phyloP scores from a whole-genome alignment of 2,329 filamentous ascomycete genomes.

The Pseudogymnoascus sp. region DNA sequence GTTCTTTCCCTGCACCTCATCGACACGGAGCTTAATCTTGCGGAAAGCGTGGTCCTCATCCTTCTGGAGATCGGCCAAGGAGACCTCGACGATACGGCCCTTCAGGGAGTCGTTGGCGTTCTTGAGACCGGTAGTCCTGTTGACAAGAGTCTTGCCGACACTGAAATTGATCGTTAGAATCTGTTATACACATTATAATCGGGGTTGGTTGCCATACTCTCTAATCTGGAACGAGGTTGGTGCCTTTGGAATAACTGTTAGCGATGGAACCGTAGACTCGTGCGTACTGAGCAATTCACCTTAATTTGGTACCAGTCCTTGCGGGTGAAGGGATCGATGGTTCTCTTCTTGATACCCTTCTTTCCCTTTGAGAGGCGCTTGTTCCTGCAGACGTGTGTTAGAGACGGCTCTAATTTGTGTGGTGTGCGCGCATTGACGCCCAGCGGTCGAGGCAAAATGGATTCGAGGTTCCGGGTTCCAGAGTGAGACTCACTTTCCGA shows the following conservation, averaged over 20 bases:
- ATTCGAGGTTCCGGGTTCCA: slow-evolving; percentile 11
- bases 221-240: slow-evolving; percentile 90
- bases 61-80: slow-evolving; percentile 97
- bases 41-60: slow-evolving; percentile 99
- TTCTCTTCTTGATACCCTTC: slow-evolving; percentile 99
- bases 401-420: slow-evolving; percentile 17
- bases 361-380: slow-evolving; percentile 99
- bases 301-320: slow-evolving; percentile 99
- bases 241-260: slow-evolving; percentile 49
- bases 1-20: slow-evolving; percentile 99
- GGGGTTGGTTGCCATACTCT: slow-evolving; percentile 57
- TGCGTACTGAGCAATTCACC: slow-evolving; percentile 41
- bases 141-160: slow-evolving; percentile 99
- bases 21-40: slow-evolving; percentile 97
- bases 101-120: slow-evolving; percentile 99
- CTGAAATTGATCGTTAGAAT: slow-evolving; percentile 45
- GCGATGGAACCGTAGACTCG: slow-evolving; percentile 12
- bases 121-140: slow-evolving; percentile 99
- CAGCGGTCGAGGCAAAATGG: slow-evolving; percentile 16
- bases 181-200: slow-evolving; percentile 13
- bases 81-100: slow-evolving; percentile 98
- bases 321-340: slow-evolving; percentile 90
- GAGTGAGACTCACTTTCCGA: slow-evolving; percentile 59
- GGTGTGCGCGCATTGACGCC: not conserved
- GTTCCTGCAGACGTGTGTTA: slow-evolving; percentile 58